Conservation (phyloP, 345 rosid genomes). For the Melaleuca alternifolia region DNA sequence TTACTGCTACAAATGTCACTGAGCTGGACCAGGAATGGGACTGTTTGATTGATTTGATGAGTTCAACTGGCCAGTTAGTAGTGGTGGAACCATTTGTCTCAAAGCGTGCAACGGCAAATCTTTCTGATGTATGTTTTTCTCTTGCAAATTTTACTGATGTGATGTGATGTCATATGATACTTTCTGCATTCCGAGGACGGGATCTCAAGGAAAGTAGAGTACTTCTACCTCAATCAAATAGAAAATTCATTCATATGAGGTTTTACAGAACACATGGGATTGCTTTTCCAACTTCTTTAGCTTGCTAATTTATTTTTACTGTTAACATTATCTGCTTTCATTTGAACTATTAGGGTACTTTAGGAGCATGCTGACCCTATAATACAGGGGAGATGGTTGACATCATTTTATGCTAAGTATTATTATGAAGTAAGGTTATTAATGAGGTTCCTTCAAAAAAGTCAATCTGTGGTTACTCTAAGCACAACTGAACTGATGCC, state of each 20-base stretch:
- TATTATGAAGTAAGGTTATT: not conserved
- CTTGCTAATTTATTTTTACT: not conserved
- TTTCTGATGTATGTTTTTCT: constrained; percentile 50
- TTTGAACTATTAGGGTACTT: not conserved
- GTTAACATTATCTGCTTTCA: not conserved
- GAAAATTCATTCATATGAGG: not conserved
- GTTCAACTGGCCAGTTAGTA: constrained; percentile 34
- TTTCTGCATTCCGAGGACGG: not conserved
- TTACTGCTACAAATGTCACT: constrained; percentile 57
- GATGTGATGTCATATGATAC: not conserved
- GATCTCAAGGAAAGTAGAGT: not conserved
- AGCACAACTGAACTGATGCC: not conserved
- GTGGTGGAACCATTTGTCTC: constrained; percentile 42
- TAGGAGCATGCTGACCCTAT: not conserved
- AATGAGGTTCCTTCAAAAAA: not conserved
- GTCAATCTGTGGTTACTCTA: not conserved
- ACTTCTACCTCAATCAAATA: not conserved
- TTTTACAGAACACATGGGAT: not conserved
- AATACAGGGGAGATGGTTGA: not conserved
- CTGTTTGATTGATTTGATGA: constrained; percentile 56
- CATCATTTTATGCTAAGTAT: not conserved
- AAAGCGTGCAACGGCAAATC: constrained; percentile 36
- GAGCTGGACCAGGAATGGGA: constrained; percentile 83
- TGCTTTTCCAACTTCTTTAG: not conserved
- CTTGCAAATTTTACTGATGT: not conserved